These are phyloP conservation scores for Trametes cinnabarina DNA, from an alignment of 768 basidiomycete genomes.

Conservation along the genomic window DNA sequence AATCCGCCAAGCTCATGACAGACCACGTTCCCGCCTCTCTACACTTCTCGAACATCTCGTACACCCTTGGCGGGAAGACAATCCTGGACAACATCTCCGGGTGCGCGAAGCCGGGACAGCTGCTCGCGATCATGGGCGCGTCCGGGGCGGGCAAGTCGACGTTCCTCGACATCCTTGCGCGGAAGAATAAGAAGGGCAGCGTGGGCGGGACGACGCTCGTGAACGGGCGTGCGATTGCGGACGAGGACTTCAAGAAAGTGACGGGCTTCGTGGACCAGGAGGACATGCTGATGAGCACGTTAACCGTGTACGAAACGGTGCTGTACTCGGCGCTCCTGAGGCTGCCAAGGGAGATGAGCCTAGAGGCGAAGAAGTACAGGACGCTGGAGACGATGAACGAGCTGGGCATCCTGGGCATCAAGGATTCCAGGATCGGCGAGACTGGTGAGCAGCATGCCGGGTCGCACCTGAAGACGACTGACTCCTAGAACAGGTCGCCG, in stretches of 20 bases:
- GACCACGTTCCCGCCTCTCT: slow-evolving; percentile 93
- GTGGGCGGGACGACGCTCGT: slow-evolving; percentile 77
- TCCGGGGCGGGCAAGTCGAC: slow-evolving; percentile 97
- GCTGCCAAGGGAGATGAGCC: slow-evolving; percentile 91
- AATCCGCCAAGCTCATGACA: slow-evolving; percentile 82
- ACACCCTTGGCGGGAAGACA: slow-evolving; percentile 61
- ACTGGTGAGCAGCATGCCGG: slow-evolving; percentile 50
- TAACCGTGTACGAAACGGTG: slow-evolving; percentile 98
- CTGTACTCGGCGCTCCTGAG: slow-evolving; percentile 89
- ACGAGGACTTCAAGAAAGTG: slow-evolving; percentile 78
- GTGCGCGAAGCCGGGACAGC: slow-evolving; percentile 80
- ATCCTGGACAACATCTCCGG: slow-evolving; percentile 86
- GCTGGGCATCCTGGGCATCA: slow-evolving; percentile 88
- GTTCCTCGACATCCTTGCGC: slow-evolving; percentile 91
- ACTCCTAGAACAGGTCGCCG: slow-evolving; percentile 59
- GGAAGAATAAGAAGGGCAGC: slow-evolving; percentile 79
- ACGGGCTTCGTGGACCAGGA: slow-evolving; percentile 98
- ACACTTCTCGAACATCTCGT: slow-evolving; percentile 85
- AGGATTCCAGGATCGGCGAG: slow-evolving; percentile 86
- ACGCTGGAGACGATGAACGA: slow-evolving; percentile 97
- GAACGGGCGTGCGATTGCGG: slow-evolving; percentile 77
- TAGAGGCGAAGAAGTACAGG: slow-evolving; percentile 91
- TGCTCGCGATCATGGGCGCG: slow-evolving; percentile 96
- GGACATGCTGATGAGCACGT: slow-evolving; percentile 93
- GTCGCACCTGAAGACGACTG: not conserved